Evolutionary conservation across 2,329 filamentous ascomycete species (phyloP).

Genomic region (Botrytis cinerea): DNA sequence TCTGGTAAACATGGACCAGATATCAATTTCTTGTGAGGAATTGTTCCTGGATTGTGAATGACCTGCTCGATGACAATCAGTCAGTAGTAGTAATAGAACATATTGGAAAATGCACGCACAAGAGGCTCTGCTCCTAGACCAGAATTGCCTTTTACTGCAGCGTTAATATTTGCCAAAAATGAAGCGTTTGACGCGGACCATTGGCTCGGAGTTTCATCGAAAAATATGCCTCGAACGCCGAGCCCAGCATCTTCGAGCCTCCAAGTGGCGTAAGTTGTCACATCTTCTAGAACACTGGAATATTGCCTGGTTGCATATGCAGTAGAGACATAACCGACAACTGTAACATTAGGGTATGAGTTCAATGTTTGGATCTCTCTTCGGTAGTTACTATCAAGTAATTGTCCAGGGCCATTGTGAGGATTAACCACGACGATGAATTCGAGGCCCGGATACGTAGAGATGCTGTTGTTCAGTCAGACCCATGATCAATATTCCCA

Average conservation of each 20-base stretch:
- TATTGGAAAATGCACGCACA: slow-evolving; percentile 18
- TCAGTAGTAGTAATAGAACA: not conserved
- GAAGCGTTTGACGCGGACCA: slow-evolving; percentile 21
- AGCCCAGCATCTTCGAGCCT: slow-evolving; percentile 23
- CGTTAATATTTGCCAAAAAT: slow-evolving; percentile 24
- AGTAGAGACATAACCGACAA: slow-evolving; percentile 46
- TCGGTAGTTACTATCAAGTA: slow-evolving; percentile 42
- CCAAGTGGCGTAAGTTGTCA: slow-evolving; percentile 29
- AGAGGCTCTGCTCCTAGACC: slow-evolving; percentile 23
- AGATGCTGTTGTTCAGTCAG: slow-evolving; percentile 25
- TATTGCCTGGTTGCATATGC: slow-evolving; percentile 36
- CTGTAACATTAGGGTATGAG: slow-evolving; percentile 42
- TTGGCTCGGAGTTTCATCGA: slow-evolving; percentile 30
- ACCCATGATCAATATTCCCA: slow-evolving; percentile 16
- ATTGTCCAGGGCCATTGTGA: slow-evolving; percentile 40
- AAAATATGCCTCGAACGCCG: slow-evolving; percentile 30
- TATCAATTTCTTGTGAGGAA: slow-evolving; percentile 23
- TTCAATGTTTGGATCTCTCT: slow-evolving; percentile 43
- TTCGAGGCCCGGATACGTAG: slow-evolving; percentile 31
- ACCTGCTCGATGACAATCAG: slow-evolving; percentile 10
- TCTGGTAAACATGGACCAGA: slow-evolving; percentile 26
- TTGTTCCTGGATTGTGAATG: slow-evolving; percentile 30
- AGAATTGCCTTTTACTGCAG: slow-evolving; percentile 21
- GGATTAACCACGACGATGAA: slow-evolving; percentile 38
- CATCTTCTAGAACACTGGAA: slow-evolving; percentile 21